Evolutionary conservation across 148 eudicot genomes (phyloP), one percentile per base, ranked within the genome.

Genomic region (Cornus kousa): DNA sequence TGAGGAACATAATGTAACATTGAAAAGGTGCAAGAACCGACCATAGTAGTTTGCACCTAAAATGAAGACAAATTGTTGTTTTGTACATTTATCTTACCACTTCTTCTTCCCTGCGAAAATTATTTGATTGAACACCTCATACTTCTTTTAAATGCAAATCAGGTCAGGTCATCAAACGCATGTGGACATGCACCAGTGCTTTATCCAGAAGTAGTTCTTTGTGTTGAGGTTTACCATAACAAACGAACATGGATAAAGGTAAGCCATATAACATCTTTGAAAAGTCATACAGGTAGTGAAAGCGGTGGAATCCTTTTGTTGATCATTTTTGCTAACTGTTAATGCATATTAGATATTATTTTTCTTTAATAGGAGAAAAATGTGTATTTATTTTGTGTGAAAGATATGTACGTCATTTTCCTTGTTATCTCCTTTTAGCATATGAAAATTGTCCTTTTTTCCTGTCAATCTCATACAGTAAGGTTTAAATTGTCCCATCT

Each of bases 161-260:
- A 92, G 95, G 84, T 87, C 50, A 92, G 78, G 83, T 72, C 80
- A 43, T 86, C 92, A 67, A 82, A 77, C 82, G 43, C 76, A 57
- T 78, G 71, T 70, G 91, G 81, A 73, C 67, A 85, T 74, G 82
- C 85, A 65, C 89, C 86, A n/a, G 83, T 93, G 70, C 86, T 76
- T 22, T 81, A 87, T 83, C 91, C 92, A 66, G 98, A 96, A 78
- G 80, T 84, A 20, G 76, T 93, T 78, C 91, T 96, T 48, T 87
- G 89, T 53, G 62, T 96, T 19, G 99, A 96, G 87, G 84, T 96
- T 78, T 92, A 92, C 81, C 91, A 88, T 74, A 83, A 81, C 84
- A 87, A 80, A 74, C 68, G 64, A 71, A 65, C 81, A 12, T 78
- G 80, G 84, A 24, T 40, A 57, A 90, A 89, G 94, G 98, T 92